A percentile compares a stretch with the other conserved stretches of the same genome.
Conservation (phyloP, 164 flowering plant genomes). For the Nymphaea colorata region DNA sequence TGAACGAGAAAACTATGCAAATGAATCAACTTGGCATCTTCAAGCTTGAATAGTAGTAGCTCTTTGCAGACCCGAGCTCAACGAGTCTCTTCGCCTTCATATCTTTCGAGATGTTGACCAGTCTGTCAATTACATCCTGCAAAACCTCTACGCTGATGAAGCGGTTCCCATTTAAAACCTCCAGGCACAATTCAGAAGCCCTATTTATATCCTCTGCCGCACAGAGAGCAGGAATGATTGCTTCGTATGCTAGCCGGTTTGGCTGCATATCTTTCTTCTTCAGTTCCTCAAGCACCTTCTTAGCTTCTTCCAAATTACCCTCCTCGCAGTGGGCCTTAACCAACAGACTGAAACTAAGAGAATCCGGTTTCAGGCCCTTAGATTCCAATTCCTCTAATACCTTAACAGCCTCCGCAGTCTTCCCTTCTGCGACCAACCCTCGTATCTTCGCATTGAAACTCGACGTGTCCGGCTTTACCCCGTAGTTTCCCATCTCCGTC, state of each 20-base stretch:
- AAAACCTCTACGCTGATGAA: not conserved
- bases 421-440: constrained; percentile 17
- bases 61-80: constrained; percentile 1
- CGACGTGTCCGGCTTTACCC: constrained; percentile 14
- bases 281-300: constrained; percentile 1
- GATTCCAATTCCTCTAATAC: constrained; percentile 21
- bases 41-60: not conserved
- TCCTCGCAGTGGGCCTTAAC: constrained; percentile 6
- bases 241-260: constrained; percentile 1
- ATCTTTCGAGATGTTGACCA: constrained; percentile 3
- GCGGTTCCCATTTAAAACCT: not conserved
- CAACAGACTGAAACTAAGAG: constrained; percentile 7
- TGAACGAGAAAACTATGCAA: not conserved
- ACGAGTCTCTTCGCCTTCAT: constrained; percentile 7
- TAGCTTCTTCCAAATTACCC: constrained; percentile 7
- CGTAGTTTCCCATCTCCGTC: constrained; percentile 23
- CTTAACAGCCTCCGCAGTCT: constrained; percentile 20
- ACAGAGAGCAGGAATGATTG: constrained; percentile 4
- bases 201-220: constrained; percentile 1
- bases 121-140: constrained; percentile 7
- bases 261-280: not conserved
- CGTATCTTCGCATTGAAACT: constrained; percentile 24
- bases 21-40: not conserved
- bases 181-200: constrained; percentile 5
- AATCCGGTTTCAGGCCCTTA: constrained; percentile 6